Conservation (phyloP, 768 basidiomycete genomes). For the Rhodotorula babjevae region DNA sequence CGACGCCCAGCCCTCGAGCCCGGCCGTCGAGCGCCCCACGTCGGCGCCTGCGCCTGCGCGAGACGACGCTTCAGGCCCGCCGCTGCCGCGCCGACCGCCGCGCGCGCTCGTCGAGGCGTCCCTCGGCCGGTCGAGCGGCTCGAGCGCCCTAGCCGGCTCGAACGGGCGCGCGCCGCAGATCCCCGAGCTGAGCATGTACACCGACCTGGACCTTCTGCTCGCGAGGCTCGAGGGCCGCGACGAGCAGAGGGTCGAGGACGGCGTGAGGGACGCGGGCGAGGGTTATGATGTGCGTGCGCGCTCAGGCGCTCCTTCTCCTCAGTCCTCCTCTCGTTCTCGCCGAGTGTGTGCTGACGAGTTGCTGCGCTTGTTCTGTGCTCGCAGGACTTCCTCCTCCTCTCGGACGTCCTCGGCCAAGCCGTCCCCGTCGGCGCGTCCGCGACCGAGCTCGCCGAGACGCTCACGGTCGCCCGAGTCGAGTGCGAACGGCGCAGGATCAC, state of each 20-base stretch:
- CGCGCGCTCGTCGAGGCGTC: background rate
- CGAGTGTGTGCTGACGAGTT: background rate
- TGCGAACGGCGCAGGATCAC: slow-evolving; percentile 30
- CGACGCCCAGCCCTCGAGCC: too few relatives aligned
- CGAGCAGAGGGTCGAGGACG: background rate
- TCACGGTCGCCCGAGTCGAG: slow-evolving; percentile 33
- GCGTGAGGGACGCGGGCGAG: background rate
- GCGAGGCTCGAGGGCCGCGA: slow-evolving; percentile 25
- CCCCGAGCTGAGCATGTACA: slow-evolving; percentile 21
- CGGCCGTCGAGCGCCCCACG: background rate
- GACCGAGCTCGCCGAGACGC: slow-evolving; percentile 27
- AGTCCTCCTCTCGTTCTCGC: background rate
- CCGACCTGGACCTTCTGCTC: slow-evolving; percentile 33
- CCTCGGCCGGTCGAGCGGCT: background rate
- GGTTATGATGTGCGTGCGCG: slow-evolving; percentile 28
- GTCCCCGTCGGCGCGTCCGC: slow-evolving; percentile 13
- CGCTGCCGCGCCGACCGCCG: slow-evolving; percentile 14
- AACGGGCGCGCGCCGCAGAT: background rate
- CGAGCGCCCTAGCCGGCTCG: background rate
- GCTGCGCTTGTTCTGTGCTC: background rate
- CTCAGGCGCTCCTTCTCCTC: background rate
- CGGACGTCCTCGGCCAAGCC: slow-evolving; percentile 32
- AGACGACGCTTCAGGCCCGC: slow-evolving; percentile 9
- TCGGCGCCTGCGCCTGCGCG: background rate
- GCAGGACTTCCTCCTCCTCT: slow-evolving; percentile 36